phyloP scores from a whole-genome alignment of 441 rosid species.

The Metrosideros polymorpha region DNA sequence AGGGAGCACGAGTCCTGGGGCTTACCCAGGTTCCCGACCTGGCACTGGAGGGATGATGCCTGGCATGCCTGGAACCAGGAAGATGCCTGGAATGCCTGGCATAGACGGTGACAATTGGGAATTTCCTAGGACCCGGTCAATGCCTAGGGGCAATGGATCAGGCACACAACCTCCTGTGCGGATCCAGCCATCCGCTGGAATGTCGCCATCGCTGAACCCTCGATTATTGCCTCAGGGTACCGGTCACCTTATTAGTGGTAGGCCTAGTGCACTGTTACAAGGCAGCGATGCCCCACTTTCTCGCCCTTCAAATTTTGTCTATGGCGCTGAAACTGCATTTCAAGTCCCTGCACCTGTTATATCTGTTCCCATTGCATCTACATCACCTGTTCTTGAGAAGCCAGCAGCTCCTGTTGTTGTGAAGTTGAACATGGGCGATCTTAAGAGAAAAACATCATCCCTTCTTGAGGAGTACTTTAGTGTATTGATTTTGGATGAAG shows the following conservation, averaged over 20 bases:
- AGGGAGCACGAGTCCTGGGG: neutral
- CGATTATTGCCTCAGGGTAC: neutral
- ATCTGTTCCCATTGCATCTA: neutral
- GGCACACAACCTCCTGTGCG: neutral
- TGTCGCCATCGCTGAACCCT: neutral
- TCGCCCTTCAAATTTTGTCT: neutral
- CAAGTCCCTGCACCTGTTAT: neutral
- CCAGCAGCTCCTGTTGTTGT: neutral
- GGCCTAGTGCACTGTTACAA: neutral
- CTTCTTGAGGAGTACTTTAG: constrained; percentile 5
- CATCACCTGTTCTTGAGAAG: neutral
- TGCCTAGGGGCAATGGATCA: neutral
- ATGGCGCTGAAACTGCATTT: neutral
- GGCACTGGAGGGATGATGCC: constrained; percentile 8
- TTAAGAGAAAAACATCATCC: neutral
- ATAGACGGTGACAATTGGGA: neutral
- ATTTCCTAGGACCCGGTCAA: neutral
- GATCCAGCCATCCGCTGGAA: neutral
- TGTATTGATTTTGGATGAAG: neutral
- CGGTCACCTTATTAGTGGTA: neutral
- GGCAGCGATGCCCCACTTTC: neutral
- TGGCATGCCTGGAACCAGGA: constrained; percentile 1
- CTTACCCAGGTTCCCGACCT: neutral
- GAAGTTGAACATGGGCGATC: neutral
- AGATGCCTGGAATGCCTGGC: neutral